Evolutionary conservation across 2,329 filamentous ascomycete species (phyloP).

Genomic region (Aureobasidium sp.): DNA sequence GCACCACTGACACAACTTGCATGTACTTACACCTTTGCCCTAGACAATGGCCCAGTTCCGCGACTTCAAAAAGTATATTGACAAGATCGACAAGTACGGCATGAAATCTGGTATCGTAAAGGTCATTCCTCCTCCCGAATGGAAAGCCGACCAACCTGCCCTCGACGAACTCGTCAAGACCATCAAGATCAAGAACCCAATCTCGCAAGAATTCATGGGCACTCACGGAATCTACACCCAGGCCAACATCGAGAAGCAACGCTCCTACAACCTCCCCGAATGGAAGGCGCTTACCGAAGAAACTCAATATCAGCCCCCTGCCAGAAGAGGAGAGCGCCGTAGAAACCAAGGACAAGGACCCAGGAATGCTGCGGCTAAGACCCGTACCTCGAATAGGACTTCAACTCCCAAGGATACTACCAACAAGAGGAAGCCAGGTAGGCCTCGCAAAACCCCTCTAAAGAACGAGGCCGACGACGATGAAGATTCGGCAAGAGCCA

Average conservation of each 20-base stretch:
- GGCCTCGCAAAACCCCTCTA: constrained; percentile 36
- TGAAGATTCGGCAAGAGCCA: not conserved
- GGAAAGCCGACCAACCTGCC: constrained; percentile 67
- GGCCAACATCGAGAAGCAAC: constrained; percentile 91
- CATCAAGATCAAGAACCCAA: constrained; percentile 90
- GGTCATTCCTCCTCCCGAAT: constrained; percentile 87
- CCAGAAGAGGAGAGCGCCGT: constrained; percentile 74
- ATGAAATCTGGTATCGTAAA: constrained; percentile 98
- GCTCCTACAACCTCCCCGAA: constrained; percentile 93
- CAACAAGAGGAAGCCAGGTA: constrained; percentile 44
- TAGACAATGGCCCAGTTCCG: constrained; percentile 87
- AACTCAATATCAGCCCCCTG: constrained; percentile 91
- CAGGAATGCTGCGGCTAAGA: constrained; percentile 30
- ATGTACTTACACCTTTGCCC: constrained; percentile 16
- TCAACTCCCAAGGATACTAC: constrained; percentile 24
- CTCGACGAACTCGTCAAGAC: constrained; percentile 84
- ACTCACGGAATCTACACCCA: constrained; percentile 93
- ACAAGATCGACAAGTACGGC: constrained; percentile 84
- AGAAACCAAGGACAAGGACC: constrained; percentile 47
- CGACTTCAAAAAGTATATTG: constrained; percentile 87
- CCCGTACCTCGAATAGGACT: constrained; percentile 19
- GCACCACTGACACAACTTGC: not conserved
- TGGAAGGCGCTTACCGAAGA: constrained; percentile 93
- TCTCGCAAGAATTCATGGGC: constrained; percentile 97
- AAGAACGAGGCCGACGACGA: constrained; percentile 21